These are phyloP conservation scores for Diphasiastrum complanatum DNA, from an alignment of 83 land plant species.

Conservation along the genomic window DNA sequence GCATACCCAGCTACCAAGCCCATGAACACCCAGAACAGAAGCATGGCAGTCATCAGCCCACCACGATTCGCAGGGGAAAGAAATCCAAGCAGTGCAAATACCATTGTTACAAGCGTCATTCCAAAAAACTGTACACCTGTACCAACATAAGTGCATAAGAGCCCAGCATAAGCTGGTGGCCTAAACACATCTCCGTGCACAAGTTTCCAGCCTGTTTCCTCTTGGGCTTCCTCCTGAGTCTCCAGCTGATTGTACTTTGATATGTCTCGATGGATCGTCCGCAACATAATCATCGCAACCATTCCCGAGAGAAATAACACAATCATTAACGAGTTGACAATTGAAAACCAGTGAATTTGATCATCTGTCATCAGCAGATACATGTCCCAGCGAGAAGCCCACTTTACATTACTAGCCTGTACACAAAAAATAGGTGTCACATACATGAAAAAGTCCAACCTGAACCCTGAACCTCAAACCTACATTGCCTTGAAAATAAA, in stretches of 20 bases:
- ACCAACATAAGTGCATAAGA: constrained; percentile 75
- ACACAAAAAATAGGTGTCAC: background rate
- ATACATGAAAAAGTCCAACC: no score
- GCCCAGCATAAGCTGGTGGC: constrained; percentile 54
- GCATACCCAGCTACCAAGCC: constrained; percentile 84
- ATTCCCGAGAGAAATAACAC: constrained; percentile 83
- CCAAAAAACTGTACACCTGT: constrained; percentile 78
- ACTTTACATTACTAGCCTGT: constrained; percentile 67
- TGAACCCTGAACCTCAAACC: no score
- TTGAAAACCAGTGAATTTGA: constrained; percentile 91
- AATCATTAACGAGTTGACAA: constrained; percentile 83
- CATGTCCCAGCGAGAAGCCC: constrained; percentile 95
- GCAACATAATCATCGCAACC: constrained; percentile 95
- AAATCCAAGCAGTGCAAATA: constrained; percentile 76
- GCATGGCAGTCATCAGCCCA: constrained; percentile 87
- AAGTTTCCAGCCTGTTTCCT: constrained; percentile 89
- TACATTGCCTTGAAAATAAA: no score
- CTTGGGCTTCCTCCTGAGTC: constrained; percentile 81
- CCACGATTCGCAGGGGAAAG: constrained; percentile 80
- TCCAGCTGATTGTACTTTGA: constrained; percentile 81
- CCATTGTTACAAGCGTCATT: constrained; percentile 85
- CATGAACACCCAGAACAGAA: constrained; percentile 86
- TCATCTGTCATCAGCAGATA: constrained; percentile 90
- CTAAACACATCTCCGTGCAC: constrained; percentile 90
- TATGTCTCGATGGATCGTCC: constrained; percentile 73